Percentiles rank a stretch among this genome's conserved stretches.
phyloP scores from a whole-genome alignment of 352 stramenopile genomes.

The Phytophthora chlamydospora region DNA sequence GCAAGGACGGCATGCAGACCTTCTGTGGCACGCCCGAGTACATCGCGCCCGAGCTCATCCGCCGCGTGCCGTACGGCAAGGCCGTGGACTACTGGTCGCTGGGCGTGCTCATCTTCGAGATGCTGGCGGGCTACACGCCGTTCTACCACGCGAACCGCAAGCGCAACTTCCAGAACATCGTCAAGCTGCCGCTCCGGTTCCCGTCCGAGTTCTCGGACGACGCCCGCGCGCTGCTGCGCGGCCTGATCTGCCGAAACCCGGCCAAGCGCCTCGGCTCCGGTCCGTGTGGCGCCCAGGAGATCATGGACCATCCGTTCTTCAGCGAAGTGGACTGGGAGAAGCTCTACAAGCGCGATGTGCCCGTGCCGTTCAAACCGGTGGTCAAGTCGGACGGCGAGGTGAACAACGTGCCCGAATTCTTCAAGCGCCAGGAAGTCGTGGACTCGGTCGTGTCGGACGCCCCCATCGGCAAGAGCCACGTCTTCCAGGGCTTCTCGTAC shows the following conservation, averaged over 20 bases:
- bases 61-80: conserved; percentile 72
- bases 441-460: conserved; percentile 70
- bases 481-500: conserved; percentile 85
- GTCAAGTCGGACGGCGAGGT: conserved; percentile 76
- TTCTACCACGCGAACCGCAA: conserved; percentile 84
- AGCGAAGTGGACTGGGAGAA: conserved; percentile 74
- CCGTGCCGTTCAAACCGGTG: conserved; percentile 67
- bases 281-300: conserved; percentile 69
- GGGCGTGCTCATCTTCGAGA: conserved; percentile 86
- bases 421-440: conserved; percentile 78
- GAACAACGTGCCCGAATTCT: conserved; percentile 83
- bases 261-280: conserved; percentile 76
- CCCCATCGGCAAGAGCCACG: conserved; percentile 68
- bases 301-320: conserved; percentile 90
- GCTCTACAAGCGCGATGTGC: conserved; percentile 77
- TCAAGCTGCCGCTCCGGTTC: conserved; percentile 74
- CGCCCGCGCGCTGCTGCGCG: conserved; percentile 72
- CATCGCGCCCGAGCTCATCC: conserved; percentile 84
- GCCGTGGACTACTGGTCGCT: conserved; percentile 91
- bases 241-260: conserved; percentile 78
- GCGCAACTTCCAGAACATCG: conserved; percentile 90
- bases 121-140: conserved; percentile 80
- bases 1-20: conserved; percentile 79
- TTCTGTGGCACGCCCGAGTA: conserved; percentile 89
- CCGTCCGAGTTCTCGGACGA: conserved; percentile 81